A percentile compares a stretch with the other conserved stretches of the same genome.
Conservation (phyloP, 768 basidiomycete species). For the Lentinula detonsa region DNA sequence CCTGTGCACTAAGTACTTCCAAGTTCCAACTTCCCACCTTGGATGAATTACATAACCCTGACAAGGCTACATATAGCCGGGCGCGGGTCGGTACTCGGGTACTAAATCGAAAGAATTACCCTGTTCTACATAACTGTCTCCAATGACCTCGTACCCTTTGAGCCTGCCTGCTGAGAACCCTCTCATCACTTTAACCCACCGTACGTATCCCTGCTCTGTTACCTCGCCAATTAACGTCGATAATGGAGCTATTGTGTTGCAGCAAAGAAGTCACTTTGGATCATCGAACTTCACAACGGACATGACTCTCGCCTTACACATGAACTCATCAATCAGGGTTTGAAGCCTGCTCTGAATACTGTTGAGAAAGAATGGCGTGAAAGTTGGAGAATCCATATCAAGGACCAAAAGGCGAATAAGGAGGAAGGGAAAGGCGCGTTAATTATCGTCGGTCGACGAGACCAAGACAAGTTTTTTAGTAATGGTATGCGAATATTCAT, state of each 20-base stretch:
- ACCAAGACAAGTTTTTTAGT: constrained; percentile 87
- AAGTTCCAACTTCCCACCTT: neutral
- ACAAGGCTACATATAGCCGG: neutral
- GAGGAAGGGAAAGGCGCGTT: constrained; percentile 61
- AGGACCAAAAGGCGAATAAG: constrained; percentile 31
- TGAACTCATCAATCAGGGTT: constrained; percentile 47
- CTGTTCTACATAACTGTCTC: neutral
- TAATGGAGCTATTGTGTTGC: neutral
- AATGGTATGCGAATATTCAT: constrained; percentile 44
- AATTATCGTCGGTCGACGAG: constrained; percentile 67
- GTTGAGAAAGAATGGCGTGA: constrained; percentile 71
- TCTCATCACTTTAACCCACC: constrained; percentile 62
- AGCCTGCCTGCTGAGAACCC: constrained; percentile 44
- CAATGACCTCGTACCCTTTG: constrained; percentile 39
- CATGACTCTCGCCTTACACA: constrained; percentile 65
- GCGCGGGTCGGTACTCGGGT: neutral
- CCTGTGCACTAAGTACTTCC: too few relatives aligned
- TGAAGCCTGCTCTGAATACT: constrained; percentile 65
- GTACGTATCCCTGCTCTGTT: constrained; percentile 27
- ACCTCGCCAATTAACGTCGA: neutral
- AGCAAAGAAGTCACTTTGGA: constrained; percentile 64
- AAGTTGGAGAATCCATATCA: constrained; percentile 37
- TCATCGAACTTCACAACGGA: constrained; percentile 78
- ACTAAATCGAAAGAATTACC: neutral
- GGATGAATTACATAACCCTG: neutral